Evolutionary conservation across 495 filamentous ascomycete genomes (phyloP).

Genomic region (Neurospora sp.): DNA sequence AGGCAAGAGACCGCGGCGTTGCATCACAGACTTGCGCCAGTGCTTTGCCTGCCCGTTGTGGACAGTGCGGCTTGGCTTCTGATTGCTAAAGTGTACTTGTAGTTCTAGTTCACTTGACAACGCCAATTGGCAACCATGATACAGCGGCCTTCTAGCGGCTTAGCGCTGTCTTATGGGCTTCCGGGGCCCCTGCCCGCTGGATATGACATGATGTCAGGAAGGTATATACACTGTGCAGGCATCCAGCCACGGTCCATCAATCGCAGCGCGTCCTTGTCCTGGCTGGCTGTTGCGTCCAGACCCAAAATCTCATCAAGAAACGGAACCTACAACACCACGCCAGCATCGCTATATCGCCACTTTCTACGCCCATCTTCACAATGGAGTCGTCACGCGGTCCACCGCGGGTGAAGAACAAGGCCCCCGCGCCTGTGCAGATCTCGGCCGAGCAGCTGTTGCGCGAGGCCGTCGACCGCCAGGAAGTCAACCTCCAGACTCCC

Average conservation of each 20-base stretch:
- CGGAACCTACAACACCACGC: neutral
- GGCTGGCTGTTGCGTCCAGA: neutral
- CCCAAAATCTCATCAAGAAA: neutral
- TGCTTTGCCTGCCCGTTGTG: neutral
- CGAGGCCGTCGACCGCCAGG: conserved; percentile 96
- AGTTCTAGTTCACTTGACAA: neutral
- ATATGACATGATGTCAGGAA: neutral
- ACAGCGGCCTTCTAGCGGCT: neutral
- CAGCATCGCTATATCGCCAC: neutral
- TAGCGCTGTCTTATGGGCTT: neutral
- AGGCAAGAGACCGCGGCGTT: neutral
- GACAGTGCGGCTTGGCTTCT: neutral
- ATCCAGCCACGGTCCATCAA: neutral
- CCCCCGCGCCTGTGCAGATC: conserved; percentile 75
- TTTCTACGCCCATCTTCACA: conserved; percentile 9
- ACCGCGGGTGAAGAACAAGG: conserved; percentile 97
- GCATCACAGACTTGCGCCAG: neutral
- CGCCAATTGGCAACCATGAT: too few relatives aligned
- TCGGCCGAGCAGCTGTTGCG: conserved; percentile 95
- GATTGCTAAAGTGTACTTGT: neutral
- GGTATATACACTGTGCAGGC: neutral
- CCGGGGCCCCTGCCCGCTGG: neutral
- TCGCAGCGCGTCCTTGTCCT: neutral
- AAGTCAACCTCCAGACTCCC: conserved; percentile 74
- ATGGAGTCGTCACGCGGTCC: conserved; percentile 95